Conservation (phyloP, 2,329 filamentous ascomycete species). For the Fusarium phyllophilum region DNA sequence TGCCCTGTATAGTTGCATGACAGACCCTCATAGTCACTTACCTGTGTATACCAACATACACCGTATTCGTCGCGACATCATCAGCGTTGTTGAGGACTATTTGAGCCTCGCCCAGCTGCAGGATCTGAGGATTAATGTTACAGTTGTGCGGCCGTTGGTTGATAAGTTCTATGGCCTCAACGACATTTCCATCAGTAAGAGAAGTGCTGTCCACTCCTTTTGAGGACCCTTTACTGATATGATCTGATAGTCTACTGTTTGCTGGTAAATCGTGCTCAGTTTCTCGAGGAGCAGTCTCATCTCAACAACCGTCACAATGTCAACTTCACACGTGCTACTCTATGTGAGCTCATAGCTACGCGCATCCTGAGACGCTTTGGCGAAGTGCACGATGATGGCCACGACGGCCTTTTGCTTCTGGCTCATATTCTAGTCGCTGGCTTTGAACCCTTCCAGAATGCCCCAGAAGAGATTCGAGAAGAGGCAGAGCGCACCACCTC, state of each 20-base stretch:
- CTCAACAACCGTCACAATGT: conserved; percentile 84
- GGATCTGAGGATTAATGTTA: conserved; percentile 83
- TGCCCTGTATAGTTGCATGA: conserved; percentile 61
- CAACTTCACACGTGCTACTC: conserved; percentile 77
- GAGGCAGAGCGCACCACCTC: conserved; percentile 63
- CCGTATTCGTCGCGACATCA: conserved; percentile 72
- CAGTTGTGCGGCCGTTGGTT: conserved; percentile 83
- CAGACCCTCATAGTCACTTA: conserved; percentile 69
- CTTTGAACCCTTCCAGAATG: conserved; percentile 87
- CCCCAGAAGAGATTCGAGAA: conserved; percentile 72
- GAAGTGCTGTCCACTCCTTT: background rate
- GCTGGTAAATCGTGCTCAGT: conserved; percentile 83
- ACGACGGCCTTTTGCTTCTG: conserved; percentile 75
- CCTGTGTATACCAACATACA: conserved; percentile 84
- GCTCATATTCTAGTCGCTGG: conserved; percentile 84
- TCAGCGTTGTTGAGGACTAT: conserved; percentile 70
- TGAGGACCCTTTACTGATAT: conserved; percentile 9
- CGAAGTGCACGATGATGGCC: conserved; percentile 77
- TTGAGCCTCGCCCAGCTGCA: conserved; percentile 79
- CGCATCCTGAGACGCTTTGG: conserved; percentile 82
- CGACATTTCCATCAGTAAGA: conserved; percentile 79
- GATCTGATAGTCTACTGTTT: conserved; percentile 75
- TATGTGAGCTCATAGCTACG: conserved; percentile 84
- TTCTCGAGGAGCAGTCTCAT: conserved; percentile 79
- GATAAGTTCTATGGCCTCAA: conserved; percentile 82